Percentiles rank a stretch among this genome's conserved stretches.
Conservation (phyloP, 2,329 filamentous ascomycete genomes). For the Clarireedia homoeocarpa region DNA sequence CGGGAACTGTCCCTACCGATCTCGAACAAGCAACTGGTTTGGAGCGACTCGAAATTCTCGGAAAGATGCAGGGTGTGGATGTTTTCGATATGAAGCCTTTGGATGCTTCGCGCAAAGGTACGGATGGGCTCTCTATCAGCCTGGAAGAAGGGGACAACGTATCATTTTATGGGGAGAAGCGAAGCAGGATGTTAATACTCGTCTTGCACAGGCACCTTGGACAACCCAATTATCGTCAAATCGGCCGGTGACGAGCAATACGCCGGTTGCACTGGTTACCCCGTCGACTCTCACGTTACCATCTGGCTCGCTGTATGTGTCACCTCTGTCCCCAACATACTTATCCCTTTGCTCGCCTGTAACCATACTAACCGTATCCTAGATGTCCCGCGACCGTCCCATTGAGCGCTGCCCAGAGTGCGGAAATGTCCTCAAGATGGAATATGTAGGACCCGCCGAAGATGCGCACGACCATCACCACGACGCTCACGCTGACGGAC, state of each 20-base stretch:
- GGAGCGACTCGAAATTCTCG: conserved; percentile 95
- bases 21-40: conserved; percentile 94
- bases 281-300: conserved; percentile 84
- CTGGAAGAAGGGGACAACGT: too few relatives aligned
- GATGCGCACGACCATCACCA: conserved; percentile 51
- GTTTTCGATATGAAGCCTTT: conserved; percentile 98
- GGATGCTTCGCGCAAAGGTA: conserved; percentile 82
- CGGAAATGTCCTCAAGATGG: conserved; percentile 95
- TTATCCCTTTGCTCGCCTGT: background rate
- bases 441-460: conserved; percentile 80
- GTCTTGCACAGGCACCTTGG: conserved; percentile 59
- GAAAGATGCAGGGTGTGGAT: conserved; percentile 98
- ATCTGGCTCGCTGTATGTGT: conserved; percentile 74
- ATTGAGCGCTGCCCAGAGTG: conserved; percentile 95
- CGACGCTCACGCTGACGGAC: conserved; percentile 38
- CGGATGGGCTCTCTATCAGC: background rate
- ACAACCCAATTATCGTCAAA: conserved; percentile 84
- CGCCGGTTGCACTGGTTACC: conserved; percentile 88
- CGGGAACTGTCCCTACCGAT: conserved; percentile 85
- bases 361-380: background rate
- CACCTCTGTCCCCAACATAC: background rate
- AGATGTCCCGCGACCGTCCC: conserved; percentile 84
- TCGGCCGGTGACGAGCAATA: conserved; percentile 95
- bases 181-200: background rate
- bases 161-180: too few relatives aligned